Percentiles rank a stretch among this genome's conserved stretches.
phyloP scores from a whole-genome alignment of 2,329 filamentous ascomycete genomes.

The Fusarium sp. region DNA sequence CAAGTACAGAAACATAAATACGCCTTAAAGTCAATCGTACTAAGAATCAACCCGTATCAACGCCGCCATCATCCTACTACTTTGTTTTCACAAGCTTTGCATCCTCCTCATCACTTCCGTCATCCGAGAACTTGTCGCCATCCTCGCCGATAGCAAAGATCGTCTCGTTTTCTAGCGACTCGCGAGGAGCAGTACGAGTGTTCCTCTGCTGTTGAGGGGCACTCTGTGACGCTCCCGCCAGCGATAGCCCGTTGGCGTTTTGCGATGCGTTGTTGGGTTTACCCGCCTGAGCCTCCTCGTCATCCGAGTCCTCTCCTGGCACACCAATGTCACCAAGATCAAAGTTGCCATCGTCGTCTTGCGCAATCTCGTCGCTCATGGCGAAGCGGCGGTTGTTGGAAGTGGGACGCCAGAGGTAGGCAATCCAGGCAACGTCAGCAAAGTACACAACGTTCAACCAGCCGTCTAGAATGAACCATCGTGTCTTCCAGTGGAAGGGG shows the following conservation, averaged over 20 bases:
- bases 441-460: slow-evolving; percentile 98
- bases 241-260: slow-evolving; percentile 43
- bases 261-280: slow-evolving; percentile 44
- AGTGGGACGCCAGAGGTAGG: slow-evolving; percentile 96
- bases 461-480: slow-evolving; percentile 97
- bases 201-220: slow-evolving; percentile 39
- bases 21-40: slow-evolving; percentile 1
- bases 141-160: slow-evolving; percentile 95
- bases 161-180: slow-evolving; percentile 83
- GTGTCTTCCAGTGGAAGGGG: slow-evolving; percentile 94
- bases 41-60: slow-evolving; percentile 11
- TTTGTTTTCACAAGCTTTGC: slow-evolving; percentile 64
- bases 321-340: slow-evolving; percentile 94
- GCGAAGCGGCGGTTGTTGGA: slow-evolving; percentile 97
- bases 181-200: slow-evolving; percentile 57
- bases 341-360: slow-evolving; percentile 95
- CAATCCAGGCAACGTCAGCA: slow-evolving; percentile 89
- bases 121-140: slow-evolving; percentile 83
- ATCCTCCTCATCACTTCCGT: slow-evolving; percentile 67
- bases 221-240: slow-evolving; percentile 40
- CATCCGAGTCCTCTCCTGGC: slow-evolving; percentile 67
- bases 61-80: slow-evolving; percentile 50
- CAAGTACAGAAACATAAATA: slow-evolving; percentile 37
- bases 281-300: slow-evolving; percentile 65
- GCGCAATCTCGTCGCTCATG: slow-evolving; percentile 98